These are phyloP conservation scores for Talaromyces stipitatus DNA, from an alignment of 495 filamentous ascomycete genomes.

Conservation along the genomic window DNA sequence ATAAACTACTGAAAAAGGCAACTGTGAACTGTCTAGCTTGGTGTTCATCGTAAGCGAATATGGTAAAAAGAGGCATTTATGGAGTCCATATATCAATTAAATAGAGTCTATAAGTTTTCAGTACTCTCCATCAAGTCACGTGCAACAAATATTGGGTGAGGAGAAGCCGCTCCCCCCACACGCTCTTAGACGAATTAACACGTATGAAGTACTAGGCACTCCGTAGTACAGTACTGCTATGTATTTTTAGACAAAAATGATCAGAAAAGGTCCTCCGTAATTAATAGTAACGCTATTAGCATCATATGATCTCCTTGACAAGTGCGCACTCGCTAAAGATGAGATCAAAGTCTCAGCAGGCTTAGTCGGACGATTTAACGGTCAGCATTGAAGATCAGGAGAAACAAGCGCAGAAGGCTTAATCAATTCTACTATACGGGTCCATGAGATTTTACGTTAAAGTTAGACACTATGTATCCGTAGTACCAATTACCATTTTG, in stretches of 20 bases:
- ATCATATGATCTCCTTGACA: no score
- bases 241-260: neutral
- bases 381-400: neutral
- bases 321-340: no score
- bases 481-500: neutral
- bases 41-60: neutral
- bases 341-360: neutral
- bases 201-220: no score
- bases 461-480: neutral
- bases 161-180: neutral
- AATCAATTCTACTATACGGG: no score
- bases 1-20: neutral
- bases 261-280: no score
- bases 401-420: neutral
- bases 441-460: neutral
- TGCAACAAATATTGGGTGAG: no score
- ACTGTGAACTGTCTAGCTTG: neutral
- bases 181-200: neutral
- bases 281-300: no score
- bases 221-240: neutral
- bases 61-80: neutral
- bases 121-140: no score
- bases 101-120: no score
- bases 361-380: neutral
- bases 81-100: no score